These are phyloP conservation scores for Jatropha curcas DNA, from an alignment of 345 rosid species.

Conservation along the genomic window DNA sequence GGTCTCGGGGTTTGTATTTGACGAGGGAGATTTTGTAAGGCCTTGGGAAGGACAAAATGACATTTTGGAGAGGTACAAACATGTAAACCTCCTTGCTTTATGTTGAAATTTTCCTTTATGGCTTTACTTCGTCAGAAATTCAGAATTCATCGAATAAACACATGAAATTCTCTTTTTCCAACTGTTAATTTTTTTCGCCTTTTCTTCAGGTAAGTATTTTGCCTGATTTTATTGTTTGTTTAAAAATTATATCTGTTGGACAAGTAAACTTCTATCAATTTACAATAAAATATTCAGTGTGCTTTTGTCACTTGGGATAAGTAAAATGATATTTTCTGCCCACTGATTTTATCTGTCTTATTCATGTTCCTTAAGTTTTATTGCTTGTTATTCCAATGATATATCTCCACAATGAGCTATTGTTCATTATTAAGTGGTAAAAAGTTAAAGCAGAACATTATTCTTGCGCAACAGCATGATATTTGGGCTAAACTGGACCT, in stretches of 20 bases:
- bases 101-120: conserved; percentile 12
- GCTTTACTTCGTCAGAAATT: conserved; percentile 8
- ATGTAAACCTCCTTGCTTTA: conserved; percentile 2
- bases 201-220: neutral
- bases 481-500: neutral
- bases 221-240: neutral
- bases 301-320: neutral
- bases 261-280: neutral
- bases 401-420: neutral
- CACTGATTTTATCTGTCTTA: neutral
- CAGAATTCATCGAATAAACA: neutral
- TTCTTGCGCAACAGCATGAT: neutral
- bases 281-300: neutral
- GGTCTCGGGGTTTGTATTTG: conserved; percentile 76
- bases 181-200: neutral
- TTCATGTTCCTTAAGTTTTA: neutral
- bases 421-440: neutral
- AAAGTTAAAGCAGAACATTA: neutral
- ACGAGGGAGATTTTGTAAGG: conserved; percentile 67
- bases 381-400: neutral
- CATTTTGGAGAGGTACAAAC: conserved; percentile 76
- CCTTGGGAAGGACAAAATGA: conserved; percentile 88
- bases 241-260: neutral
- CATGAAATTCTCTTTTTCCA: neutral
- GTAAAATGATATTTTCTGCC: neutral